These are phyloP conservation scores for Megacollybia marginata DNA, from an alignment of 768 basidiomycete genomes.

Conservation along the genomic window DNA sequence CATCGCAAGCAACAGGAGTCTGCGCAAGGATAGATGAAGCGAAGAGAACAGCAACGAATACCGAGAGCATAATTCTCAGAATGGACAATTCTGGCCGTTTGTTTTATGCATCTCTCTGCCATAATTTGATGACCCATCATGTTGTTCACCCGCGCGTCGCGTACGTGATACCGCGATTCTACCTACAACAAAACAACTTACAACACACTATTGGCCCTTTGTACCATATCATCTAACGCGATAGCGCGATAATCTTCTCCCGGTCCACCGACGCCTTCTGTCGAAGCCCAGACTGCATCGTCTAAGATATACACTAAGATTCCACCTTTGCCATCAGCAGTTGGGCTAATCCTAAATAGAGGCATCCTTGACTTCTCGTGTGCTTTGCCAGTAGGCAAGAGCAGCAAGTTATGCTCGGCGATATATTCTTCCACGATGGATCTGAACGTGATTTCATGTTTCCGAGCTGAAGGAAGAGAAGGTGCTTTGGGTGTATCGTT, in stretches of 20 bases:
- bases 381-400: slow-evolving; percentile 80
- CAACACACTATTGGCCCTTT: slow-evolving; percentile 33
- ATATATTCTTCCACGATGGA: slow-evolving; percentile 90
- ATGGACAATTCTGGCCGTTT: too few relatives aligned
- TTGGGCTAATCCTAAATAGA: slow-evolving; percentile 73
- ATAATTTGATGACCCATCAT: too few relatives aligned
- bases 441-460: slow-evolving; percentile 86
- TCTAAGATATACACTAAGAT: slow-evolving; percentile 85
- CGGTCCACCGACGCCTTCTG: slow-evolving; percentile 38
- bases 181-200: too few relatives aligned
- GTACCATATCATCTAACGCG: slow-evolving; percentile 83
- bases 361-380: slow-evolving; percentile 87
- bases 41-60: too few relatives aligned
- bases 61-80: too few relatives aligned
- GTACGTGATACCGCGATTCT: too few relatives aligned
- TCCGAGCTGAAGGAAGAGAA: slow-evolving; percentile 38
- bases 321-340: slow-evolving; percentile 79
- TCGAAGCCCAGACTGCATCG: slow-evolving; percentile 87
- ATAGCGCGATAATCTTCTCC: slow-evolving; percentile 69
- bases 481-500: slow-evolving; percentile 24
- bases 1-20: too few relatives aligned
- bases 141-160: too few relatives aligned
- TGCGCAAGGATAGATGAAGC: too few relatives aligned
- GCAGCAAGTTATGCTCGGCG: slow-evolving; percentile 77
- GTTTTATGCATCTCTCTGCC: too few relatives aligned